Evolutionary conservation across 2,329 filamentous ascomycete species (phyloP), one percentile per base, ranked within the genome.

Genomic region (Hypoxylon sp.): DNA sequence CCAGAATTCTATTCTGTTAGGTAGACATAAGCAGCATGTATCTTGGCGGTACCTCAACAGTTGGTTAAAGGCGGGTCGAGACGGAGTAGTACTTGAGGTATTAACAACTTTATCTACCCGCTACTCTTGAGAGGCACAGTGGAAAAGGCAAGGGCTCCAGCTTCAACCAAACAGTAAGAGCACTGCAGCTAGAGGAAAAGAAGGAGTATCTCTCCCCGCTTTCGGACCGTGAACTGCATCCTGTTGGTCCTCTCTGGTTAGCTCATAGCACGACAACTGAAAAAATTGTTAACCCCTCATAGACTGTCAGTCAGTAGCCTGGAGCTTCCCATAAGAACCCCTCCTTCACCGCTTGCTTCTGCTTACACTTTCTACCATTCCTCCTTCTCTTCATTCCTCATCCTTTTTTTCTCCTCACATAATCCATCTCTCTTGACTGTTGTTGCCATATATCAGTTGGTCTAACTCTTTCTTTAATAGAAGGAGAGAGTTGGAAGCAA

Each of bases 401-500:
- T 53, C 64, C 53, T 50, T 59, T 23, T n/a, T 53, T 60, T 57
- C 67, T 69, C 61, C 55, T 68, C 34, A 64, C 60, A 64, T 55
- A 17, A 60, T 62, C 53, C 57, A 14, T 62, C 60, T 56, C 34
- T 57, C 45, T 63, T 51, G 41, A 62, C 38, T 53, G 60, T 73
- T 73, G 69, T 71, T 72, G 59, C 65, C 63, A 38, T 62, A 48
- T 34, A 59, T 60, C 62, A 52, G 61, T 69, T 65, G 49, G 30
- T 57, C 63, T 45, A 50, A 64, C 60, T 55, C 61, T 63, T 63
- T 69, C 43, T 53, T 32, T 45, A 41, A 23, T 36, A 36, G 30
- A 36, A 52, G 45, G 28, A 66, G 62, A 71, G 74, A 71, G 66
- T 72, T 71, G 67, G 71, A 70, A 75, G 60, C 59, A 69, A 58